Evolutionary conservation across 2,329 filamentous ascomycete species (phyloP), one percentile per base, ranked within the genome.

Genomic region (Colletotrichum karsti): DNA sequence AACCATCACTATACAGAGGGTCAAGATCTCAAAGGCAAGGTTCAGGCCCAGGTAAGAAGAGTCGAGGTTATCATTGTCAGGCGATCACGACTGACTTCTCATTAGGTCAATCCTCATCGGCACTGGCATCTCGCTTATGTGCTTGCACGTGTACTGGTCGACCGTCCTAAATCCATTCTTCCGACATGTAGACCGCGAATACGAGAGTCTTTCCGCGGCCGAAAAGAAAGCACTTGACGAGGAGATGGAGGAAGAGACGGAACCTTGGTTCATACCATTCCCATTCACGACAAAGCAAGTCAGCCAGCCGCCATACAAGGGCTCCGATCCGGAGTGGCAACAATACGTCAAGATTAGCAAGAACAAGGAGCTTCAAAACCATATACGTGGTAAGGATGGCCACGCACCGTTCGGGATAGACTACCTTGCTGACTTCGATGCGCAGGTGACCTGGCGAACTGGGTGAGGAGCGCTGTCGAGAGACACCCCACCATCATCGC

Each of bases 291-390:
- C 83, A 1, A 83, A 82, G 55, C 71, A 81, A 64, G 77, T 88
- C 18, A 78, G 82, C 15, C 82, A 84, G 30, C 74, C 77, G 30
- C 85, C 85, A 3, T 91, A 90, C 74, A 82, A 81, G 67, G 84
- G 84, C 57, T 81, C 79, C 26, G 89, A 91, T 71, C 89, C 90
- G 3, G 91, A 92, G 76, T 92, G 88, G 88, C 80, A 83, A 69
- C 81, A 83, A 54, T 92, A 90, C 70, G 74, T 89, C 15, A 85
- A 84, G 62, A 79, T 92, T n/a, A 87, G 84, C 69, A 84, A 84
- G 69, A 84, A 92, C 68, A 76, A 74, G 13, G 76, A 84, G 46
- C 78, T 85, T 9, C 78, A 87, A 24, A 73, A 83, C 18, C 75
- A 79, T 22, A 83, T 91, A 22, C 56, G 69, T 41, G 24, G 69